Evolutionary conservation across 495 filamentous ascomycete genomes (phyloP).

Genomic region (Podospora anserina): DNA sequence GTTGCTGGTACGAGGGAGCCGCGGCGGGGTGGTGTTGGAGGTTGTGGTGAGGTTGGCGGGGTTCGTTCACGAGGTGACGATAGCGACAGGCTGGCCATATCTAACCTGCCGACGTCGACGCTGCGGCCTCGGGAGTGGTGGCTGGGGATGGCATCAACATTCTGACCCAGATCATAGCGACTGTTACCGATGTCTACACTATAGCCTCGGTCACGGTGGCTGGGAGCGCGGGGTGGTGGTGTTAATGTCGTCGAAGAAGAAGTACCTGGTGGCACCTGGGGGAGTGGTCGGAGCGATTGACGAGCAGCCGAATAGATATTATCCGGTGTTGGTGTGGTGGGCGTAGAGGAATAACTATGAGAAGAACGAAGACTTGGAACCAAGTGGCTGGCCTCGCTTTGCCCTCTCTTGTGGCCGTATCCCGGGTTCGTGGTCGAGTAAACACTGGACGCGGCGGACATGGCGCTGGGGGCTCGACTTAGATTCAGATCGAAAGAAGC

Average conservation of each 20-base stretch:
- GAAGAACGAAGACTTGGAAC: constrained; percentile 36
- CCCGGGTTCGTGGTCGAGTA: constrained; percentile 38
- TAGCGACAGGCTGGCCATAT: constrained; percentile 47
- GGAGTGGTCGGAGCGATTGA: constrained; percentile 72
- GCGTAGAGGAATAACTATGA: constrained; percentile 43
- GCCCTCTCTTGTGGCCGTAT: constrained; percentile 67
- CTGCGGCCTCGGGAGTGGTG: constrained; percentile 35
- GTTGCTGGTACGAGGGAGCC: background rate
- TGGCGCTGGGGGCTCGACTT: constrained; percentile 62
- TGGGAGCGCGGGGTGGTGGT: constrained; percentile 18
- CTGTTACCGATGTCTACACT: constrained; percentile 50
- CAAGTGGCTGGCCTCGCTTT: constrained; percentile 63
- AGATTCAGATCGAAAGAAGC: constrained; percentile 52
- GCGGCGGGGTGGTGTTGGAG: background rate
- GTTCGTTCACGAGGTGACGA: constrained; percentile 29
- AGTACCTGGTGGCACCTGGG: constrained; percentile 56
- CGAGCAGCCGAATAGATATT: constrained; percentile 65
- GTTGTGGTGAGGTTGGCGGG: constrained; percentile 25
- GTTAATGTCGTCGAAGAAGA: constrained; percentile 14
- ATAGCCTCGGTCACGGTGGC: constrained; percentile 45
- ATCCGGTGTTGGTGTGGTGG: constrained; percentile 51
- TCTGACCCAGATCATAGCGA: constrained; percentile 27
- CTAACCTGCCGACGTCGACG: constrained; percentile 50
- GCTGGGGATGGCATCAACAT: background rate
- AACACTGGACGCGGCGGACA: constrained; percentile 57